Evolutionary conservation across 306 rosid species (phyloP), one percentile per base, ranked within the genome.

Genomic region (Datisca glomerata): DNA sequence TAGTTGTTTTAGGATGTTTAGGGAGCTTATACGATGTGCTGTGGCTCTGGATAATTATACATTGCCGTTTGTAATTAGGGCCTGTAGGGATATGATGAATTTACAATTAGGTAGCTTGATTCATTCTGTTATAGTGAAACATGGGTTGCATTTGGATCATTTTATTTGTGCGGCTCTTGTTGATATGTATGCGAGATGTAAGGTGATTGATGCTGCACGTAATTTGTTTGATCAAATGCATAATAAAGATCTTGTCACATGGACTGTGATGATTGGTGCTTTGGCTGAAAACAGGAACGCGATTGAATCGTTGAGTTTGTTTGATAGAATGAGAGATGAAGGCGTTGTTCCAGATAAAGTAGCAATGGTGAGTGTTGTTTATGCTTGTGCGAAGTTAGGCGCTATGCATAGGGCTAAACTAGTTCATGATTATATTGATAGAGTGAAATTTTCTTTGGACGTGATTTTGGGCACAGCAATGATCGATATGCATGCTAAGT

Each of bases 401-500:
- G 80, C 74, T 32, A 64, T 81, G 93, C 72, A 78, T 33, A 74
- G 66, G 66, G 89, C 89, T 5, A 67, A 35, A 34, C 55, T 63
- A 67, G 46, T 72, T 49, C 70, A 65, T 56, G 74, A 74, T 12
- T 78, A 71, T 53, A 60, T 85, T 18, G 24, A 21, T 39, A 59
- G 50, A 24, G 65, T 59, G 2, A 52, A 52, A 55, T 75, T 78
- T 37, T 49, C 74, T 9, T 63, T 78, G 67, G 78, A 70, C 44
- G 86, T 81, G 49, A 52, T 81, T 1, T 63, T 81, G 60, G 93
- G 93, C 14, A 74, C 83, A 25, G 80, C 89, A 0, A 71, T 77
- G 76, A 70, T 85, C 24, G 86, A 85, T 39, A 85, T 78, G 93
- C 65, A 67, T 66, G 81, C 82, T 0, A 77, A 80, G 66, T 80